phyloP scores from a whole-genome alignment of 225 moss, liverwort and hornwort species.

The Asterella californica region DNA sequence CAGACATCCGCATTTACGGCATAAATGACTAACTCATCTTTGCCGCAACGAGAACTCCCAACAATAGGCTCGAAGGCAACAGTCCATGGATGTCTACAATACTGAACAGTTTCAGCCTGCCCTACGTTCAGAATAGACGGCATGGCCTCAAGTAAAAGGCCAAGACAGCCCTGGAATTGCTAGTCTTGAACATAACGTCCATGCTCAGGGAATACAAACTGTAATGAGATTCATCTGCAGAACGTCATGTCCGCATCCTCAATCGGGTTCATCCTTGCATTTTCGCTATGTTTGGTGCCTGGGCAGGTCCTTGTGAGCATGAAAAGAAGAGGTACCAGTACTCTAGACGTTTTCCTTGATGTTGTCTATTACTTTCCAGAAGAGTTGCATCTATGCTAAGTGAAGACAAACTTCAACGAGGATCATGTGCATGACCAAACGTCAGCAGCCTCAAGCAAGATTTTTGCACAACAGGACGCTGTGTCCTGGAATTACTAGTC shows the following conservation, averaged over 20 bases:
- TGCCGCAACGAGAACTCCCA: too few relatives aligned
- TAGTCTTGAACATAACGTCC: not conserved
- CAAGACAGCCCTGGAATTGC: not conserved
- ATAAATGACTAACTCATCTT: too few relatives aligned
- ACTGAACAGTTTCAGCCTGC: not conserved
- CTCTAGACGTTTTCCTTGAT: too few relatives aligned
- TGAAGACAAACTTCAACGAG: not conserved
- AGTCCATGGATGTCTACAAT: not conserved
- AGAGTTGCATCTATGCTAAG: not conserved
- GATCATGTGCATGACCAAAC: not conserved
- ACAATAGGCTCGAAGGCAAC: not conserved
- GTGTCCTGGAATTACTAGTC: not conserved
- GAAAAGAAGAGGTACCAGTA: too few relatives aligned
- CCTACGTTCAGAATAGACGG: not conserved
- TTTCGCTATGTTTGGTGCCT: not conserved
- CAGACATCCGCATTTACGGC: too few relatives aligned
- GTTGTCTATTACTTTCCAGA: too few relatives aligned
- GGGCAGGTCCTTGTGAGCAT: too few relatives aligned
- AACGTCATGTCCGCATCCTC: constrained; percentile 15
- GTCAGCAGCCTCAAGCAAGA: not conserved
- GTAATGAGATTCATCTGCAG: constrained; percentile 16
- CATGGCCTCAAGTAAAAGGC: not conserved
- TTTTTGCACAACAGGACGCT: not conserved
- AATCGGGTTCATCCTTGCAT: constrained; percentile 11
- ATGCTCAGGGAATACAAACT: constrained; percentile 34